phyloP scores from a whole-genome alignment of 768 basidiomycete genomes.

The Lanmaoa rubissima region DNA sequence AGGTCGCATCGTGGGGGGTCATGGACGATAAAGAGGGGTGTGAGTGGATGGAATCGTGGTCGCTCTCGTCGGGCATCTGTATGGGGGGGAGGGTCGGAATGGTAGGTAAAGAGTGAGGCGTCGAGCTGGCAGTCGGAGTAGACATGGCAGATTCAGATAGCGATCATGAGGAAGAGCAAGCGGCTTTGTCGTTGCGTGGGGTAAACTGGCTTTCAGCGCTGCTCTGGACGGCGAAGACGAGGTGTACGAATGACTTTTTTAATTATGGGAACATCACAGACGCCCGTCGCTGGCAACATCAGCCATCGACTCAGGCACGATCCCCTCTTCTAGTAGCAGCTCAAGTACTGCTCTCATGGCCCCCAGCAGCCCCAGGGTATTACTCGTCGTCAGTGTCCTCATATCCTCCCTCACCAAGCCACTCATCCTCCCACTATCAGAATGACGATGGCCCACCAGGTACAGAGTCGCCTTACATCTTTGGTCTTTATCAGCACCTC shows the following conservation, averaged over 20 bases:
- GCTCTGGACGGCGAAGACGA: conserved; percentile 10
- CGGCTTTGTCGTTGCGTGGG: conserved; percentile 3
- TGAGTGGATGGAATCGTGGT: conserved; percentile 24
- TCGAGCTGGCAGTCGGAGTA: conserved; percentile 11
- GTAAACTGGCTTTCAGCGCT: conserved; percentile 1
- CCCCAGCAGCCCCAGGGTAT: conserved; percentile 28
- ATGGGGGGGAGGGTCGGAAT: conserved; percentile 47
- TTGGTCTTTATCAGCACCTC: conserved; percentile 65
- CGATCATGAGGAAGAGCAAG: conserved; percentile 12
- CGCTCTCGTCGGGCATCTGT: conserved; percentile 37
- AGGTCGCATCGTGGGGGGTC: conserved; percentile 39
- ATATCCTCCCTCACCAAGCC: neutral
- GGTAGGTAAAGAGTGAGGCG: conserved; percentile 30
- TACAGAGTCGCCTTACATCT: conserved; percentile 70
- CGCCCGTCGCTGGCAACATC: conserved; percentile 8
- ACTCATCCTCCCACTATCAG: conserved; percentile 34
- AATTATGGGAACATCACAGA: conserved; percentile 24
- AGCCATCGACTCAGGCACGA: neutral
- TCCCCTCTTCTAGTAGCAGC: neutral
- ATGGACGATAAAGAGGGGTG: conserved; percentile 33
- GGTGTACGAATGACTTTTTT: conserved; percentile 3
- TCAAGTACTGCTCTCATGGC: conserved; percentile 7
- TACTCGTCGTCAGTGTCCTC: conserved; percentile 42
- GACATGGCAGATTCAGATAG: conserved; percentile 23
- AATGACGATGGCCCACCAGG: conserved; percentile 87